Base-by-base conservation (phyloP, 1,139 yeast species). In the Eremothecium sinecaudum region DNA sequence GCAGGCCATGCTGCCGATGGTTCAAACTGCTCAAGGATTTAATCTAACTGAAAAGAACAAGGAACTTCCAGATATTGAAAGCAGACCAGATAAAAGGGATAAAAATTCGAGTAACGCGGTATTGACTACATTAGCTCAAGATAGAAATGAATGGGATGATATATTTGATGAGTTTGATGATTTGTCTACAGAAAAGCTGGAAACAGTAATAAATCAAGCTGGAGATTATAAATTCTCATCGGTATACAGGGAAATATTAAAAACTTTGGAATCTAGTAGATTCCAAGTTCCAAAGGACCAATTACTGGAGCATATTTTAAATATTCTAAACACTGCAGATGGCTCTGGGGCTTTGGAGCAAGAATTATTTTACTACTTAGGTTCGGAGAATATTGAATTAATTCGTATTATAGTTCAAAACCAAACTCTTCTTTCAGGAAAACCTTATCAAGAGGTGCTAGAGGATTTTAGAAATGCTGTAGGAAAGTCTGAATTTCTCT, bases 371-470 rank as follows among this genome's bases (percentile, higher is more conserved):
- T 95, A 86, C 51, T 66, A 82, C 7, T 58, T 90, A 4, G 97
- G 98, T 0, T 80, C 76, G 47, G 95, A 84, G 23, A 80, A 84
- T 49, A 69, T 90, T 41, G 94, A 84, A 35, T 58, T 86, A 34
- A 80, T 86, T 7, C 67, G 86, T 1, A 72, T 69, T 34, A 60
- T 90, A 11, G 56, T 87, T 3, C 74, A 73, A 39, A 63, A 75
- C 36, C 69, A 74, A 45, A 48, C 51, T 0, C 55, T 51, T 13
- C 44, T 66, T 36, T 32, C 51, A 5, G 40, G 39, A 2, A 58
- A 53, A n/a, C 44, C 49, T 3, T 34, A 48, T 2, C 55, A 48
- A 9, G 38, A 48, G 21, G 39, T 47, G 20, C 24, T 35, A 14
- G 28, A 34, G 25, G 18, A 37, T 35, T 31, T 43, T 17, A 29